Conservation (phyloP, 164 flowering plant species). For the Saururus chinensis region DNA sequence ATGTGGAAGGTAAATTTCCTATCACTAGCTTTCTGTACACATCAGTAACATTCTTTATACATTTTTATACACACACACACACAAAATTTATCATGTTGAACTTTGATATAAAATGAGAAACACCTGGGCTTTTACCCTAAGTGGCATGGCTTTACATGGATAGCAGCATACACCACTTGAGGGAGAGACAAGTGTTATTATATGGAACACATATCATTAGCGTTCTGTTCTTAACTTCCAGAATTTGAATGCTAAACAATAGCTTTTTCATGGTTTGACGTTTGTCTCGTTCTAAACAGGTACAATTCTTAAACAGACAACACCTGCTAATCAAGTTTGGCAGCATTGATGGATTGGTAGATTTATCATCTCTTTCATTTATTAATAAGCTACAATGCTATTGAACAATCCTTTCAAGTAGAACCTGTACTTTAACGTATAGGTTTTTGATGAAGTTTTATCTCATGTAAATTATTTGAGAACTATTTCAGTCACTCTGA, state of each 20-base stretch:
- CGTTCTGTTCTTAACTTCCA: neutral
- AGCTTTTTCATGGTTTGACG: no score
- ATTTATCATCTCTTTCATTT: conserved; percentile 10
- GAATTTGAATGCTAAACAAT: neutral
- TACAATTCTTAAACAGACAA: conserved; percentile 91
- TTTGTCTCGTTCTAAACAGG: conserved; percentile 33
- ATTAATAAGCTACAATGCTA: neutral
- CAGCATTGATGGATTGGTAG: conserved; percentile 94
- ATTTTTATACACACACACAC: no score
- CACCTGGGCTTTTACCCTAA: neutral
- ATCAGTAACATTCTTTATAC: neutral
- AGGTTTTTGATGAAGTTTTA: neutral
- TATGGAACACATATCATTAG: neutral
- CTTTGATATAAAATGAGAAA: no score
- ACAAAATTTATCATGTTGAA: no score
- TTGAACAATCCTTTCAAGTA: no score
- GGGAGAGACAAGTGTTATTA: neutral
- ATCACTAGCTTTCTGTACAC: neutral
- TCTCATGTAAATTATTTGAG: neutral
- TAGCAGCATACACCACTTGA: neutral
- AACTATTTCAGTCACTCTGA: neutral
- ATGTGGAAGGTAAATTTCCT: conserved; percentile 78
- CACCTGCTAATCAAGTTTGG: conserved; percentile 94
- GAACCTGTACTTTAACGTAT: no score
- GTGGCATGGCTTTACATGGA: neutral